A percentile compares a stretch with the other conserved stretches of the same genome.
Conservation (phyloP, 345 rosid genomes). For the Eucalyptus erythrocorys region DNA sequence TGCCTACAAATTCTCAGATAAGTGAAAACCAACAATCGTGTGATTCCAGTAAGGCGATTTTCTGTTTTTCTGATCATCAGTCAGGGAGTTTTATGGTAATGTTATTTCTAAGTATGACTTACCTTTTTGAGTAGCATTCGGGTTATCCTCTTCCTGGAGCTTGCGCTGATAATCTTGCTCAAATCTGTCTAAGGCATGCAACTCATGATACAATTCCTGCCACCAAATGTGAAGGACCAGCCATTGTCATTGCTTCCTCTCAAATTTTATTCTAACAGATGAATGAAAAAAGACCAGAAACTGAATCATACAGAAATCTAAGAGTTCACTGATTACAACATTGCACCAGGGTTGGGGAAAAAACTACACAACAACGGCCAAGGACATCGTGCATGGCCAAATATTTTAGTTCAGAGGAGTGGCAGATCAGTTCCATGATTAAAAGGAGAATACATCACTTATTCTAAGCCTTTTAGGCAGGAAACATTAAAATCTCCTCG, state of each 20-base stretch:
- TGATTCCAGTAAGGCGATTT: not conserved
- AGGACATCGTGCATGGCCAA: not conserved
- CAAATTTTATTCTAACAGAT: not conserved
- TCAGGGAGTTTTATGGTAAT: not conserved
- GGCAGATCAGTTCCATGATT: not conserved
- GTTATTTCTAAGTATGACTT: not conserved
- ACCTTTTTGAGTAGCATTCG: conserved; percentile 75
- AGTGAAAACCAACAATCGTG: not conserved
- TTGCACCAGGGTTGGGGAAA: not conserved
- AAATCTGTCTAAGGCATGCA: conserved; percentile 94
- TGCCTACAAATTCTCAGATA: not conserved
- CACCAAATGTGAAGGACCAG: not conserved
- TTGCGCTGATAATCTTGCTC: conserved; percentile 96
- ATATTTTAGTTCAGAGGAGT: not conserved
- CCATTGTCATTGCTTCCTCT: not conserved
- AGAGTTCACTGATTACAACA: not conserved
- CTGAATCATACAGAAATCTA: not conserved
- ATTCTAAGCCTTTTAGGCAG: not conserved
- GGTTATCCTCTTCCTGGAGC: conserved; percentile 83
- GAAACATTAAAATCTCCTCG: not conserved
- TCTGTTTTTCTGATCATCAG: not conserved
- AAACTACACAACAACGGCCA: not conserved
- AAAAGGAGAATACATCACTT: not conserved
- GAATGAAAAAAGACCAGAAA: not conserved
- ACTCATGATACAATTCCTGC: conserved; percentile 96